Conservation (phyloP, 1,284 basidiomycete species). For the Naganishia cerealis region DNA sequence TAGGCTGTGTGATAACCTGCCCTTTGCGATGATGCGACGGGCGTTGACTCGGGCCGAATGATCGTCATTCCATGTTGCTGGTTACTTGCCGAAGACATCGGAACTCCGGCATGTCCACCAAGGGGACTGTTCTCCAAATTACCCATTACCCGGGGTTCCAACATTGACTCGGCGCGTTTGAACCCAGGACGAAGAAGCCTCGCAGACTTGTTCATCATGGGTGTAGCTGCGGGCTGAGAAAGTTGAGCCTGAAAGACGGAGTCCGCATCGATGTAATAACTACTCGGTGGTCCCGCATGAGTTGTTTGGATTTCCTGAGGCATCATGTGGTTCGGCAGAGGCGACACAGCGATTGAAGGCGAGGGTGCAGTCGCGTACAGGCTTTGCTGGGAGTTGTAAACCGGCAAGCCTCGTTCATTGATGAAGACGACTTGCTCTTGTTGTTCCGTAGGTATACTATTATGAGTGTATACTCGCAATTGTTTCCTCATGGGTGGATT, state of each 20-base stretch:
- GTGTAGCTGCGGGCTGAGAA: neutral
- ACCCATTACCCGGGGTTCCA: slow-evolving; percentile 23
- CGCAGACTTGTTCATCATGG: neutral
- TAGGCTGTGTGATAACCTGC: slow-evolving; percentile 23
- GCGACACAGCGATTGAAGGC: slow-evolving; percentile 8
- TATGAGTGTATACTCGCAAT: slow-evolving; percentile 17
- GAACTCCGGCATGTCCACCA: neutral
- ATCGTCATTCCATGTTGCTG: slow-evolving; percentile 22
- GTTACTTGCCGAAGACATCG: slow-evolving; percentile 10
- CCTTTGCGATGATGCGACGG: slow-evolving; percentile 10
- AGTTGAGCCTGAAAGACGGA: slow-evolving; percentile 17
- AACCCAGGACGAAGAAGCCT: slow-evolving; percentile 11
- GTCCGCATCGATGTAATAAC: slow-evolving; percentile 3
- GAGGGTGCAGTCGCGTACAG: neutral
- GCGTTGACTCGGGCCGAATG: slow-evolving; percentile 23
- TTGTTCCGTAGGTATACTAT: neutral
- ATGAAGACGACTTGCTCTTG: slow-evolving; percentile 18
- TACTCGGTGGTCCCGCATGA: neutral
- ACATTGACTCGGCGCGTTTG: slow-evolving; percentile 27
- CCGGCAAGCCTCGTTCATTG: slow-evolving; percentile 2
- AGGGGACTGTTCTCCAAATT: slow-evolving; percentile 18
- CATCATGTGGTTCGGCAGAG: slow-evolving; percentile 4
- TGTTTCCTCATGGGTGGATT: slow-evolving; percentile 2
- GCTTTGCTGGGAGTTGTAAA: slow-evolving; percentile 1
- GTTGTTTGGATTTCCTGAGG: neutral